Conservation (phyloP, 169 alveolate species). For the Plasmodium gaboni region DNA sequence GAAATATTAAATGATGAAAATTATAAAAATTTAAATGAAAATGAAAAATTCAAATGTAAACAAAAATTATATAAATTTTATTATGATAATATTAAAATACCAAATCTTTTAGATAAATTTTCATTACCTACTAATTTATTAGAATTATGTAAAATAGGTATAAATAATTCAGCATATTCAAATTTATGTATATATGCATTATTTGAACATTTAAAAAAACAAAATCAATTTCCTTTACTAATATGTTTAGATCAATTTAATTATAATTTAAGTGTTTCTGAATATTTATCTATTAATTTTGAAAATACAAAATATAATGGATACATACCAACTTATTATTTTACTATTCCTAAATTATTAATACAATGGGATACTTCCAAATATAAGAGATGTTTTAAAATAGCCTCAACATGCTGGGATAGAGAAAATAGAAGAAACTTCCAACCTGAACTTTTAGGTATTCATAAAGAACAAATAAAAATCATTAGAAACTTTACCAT, state of each 20-base stretch:
- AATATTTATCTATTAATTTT: constrained; percentile 84
- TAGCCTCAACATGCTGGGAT: constrained; percentile 84
- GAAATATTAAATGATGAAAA: constrained; percentile 80
- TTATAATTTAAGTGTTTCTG: constrained; percentile 81
- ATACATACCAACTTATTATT: constrained; percentile 86
- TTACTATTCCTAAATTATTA: constrained; percentile 84
- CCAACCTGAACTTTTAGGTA: constrained; percentile 83
- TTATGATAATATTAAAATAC: constrained; percentile 24
- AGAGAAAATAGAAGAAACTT: constrained; percentile 80
- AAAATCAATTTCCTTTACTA: constrained; percentile 81
- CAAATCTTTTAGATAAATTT: constrained; percentile 80
- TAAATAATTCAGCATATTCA: constrained; percentile 82
- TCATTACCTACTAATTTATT: constrained; percentile 79
- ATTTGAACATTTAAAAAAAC: constrained; percentile 85
- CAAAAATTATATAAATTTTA: constrained; percentile 63
- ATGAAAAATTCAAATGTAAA: constrained; percentile 22
- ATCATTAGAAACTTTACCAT: constrained; percentile 84
- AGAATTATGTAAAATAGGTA: constrained; percentile 83
- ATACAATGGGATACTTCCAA: constrained; percentile 80
- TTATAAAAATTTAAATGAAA: constrained; percentile 75
- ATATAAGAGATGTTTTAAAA: constrained; percentile 81
- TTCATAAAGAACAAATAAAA: constrained; percentile 81
- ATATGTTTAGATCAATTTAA: constrained; percentile 76
- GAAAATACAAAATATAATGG: constrained; percentile 86
- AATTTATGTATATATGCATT: constrained; percentile 83